Evolutionary conservation across 345 rosid genomes (phyloP).

Genomic region (Citrus glauca): DNA sequence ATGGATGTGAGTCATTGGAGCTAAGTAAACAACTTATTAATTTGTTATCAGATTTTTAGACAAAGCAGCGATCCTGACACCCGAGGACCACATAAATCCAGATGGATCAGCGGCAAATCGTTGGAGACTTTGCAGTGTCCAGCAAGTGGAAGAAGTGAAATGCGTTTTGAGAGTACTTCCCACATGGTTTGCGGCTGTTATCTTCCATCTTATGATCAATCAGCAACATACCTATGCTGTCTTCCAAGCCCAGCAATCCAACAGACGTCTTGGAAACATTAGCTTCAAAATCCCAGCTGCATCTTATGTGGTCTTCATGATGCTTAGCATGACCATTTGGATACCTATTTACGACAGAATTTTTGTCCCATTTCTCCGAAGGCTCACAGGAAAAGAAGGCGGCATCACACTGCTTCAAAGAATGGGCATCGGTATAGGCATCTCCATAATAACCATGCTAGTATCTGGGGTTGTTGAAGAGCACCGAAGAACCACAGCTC

Average conservation of each 20-base stretch:
- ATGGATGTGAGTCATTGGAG: neutral
- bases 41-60: constrained; percentile 30
- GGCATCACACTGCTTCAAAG: constrained; percentile 50
- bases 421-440: constrained; percentile 34
- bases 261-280: constrained; percentile 33
- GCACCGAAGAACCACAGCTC: constrained; percentile 34
- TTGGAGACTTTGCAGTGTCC: constrained; percentile 53
- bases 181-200: constrained; percentile 31
- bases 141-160: constrained; percentile 55
- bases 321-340: constrained; percentile 37
- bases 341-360: constrained; percentile 41
- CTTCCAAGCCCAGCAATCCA: constrained; percentile 44
- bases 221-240: constrained; percentile 45
- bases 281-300: constrained; percentile 45
- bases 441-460: constrained; percentile 29
- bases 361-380: constrained; percentile 31
- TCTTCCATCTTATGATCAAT: constrained; percentile 28
- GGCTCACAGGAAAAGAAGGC: constrained; percentile 40
- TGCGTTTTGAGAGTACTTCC: constrained; percentile 48
- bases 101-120: constrained; percentile 46
- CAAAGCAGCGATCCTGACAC: constrained; percentile 42
- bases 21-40: neutral
- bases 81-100: constrained; percentile 27
- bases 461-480: constrained; percentile 36
- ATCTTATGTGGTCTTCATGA: constrained; percentile 36